Percentiles rank a stretch among this genome's conserved stretches.
phyloP scores from a whole-genome alignment of 2,329 filamentous ascomycete genomes.

The Cordyceps javanica region DNA sequence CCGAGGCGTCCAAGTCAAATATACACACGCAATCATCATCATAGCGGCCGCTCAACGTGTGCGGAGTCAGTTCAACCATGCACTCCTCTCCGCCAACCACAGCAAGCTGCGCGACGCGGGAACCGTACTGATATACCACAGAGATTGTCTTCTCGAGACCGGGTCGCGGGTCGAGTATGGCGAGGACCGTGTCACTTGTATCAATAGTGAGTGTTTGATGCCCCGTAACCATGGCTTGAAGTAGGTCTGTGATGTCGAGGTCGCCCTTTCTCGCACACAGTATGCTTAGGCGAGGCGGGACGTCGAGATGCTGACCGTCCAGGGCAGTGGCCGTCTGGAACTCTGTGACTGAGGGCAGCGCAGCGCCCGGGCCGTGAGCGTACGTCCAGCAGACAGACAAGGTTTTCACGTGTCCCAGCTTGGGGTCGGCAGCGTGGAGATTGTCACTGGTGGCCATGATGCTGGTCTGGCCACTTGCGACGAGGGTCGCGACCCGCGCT shows the following conservation, averaged over 20 bases:
- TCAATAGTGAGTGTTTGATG: neutral
- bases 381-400: neutral
- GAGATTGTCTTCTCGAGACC: neutral
- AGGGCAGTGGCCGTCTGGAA: neutral
- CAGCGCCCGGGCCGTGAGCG: neutral
- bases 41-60: neutral
- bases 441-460: neutral
- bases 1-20: neutral
- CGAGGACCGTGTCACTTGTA: too few relatives aligned
- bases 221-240: neutral
- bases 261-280: neutral
- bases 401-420: neutral
- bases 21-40: neutral
- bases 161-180: neutral
- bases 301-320: neutral
- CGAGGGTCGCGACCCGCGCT: neutral
- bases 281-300: neutral
- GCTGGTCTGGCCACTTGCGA: neutral
- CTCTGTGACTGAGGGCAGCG: neutral
- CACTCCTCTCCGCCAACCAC: neutral
- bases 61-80: neutral
- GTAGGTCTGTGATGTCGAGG: neutral
- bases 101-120: neutral
- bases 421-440: neutral
- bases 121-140: neutral